Percentiles rank a stretch among this genome's conserved stretches.
Evolutionary conservation across 495 filamentous ascomycete genomes (phyloP).

Genomic region (Penicillium steckii): DNA sequence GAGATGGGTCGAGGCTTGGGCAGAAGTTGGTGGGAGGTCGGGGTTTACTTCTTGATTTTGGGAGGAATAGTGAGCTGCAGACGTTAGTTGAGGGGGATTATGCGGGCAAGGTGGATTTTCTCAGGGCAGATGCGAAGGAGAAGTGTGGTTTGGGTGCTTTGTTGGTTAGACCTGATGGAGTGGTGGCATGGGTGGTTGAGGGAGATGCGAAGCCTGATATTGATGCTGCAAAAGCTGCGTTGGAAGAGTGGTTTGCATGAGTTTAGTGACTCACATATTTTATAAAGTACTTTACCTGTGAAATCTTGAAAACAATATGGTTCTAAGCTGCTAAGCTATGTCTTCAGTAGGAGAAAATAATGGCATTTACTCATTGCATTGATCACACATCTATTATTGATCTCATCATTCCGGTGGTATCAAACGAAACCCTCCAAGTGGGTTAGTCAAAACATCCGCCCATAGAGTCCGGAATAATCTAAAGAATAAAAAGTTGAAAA

Average conservation of each 20-base stretch:
- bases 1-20: constrained; percentile 21
- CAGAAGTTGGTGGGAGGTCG: constrained; percentile 17
- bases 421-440: constrained; percentile 2
- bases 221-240: constrained; percentile 11
- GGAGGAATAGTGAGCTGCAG: constrained; percentile 1
- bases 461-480: constrained; percentile 3
- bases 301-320: no score
- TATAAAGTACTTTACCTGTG: no score
- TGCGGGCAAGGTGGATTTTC: constrained; percentile 19
- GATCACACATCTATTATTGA: constrained; percentile 22
- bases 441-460: neutral
- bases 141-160: constrained; percentile 18
- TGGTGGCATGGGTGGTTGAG: constrained; percentile 29
- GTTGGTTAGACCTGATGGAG: constrained; percentile 32
- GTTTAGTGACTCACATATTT: no score
- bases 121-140: constrained; percentile 19
- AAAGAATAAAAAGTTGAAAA: neutral
- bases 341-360: neutral
- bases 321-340: no score
- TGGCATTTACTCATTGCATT: constrained; percentile 15
- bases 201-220: constrained; percentile 1
- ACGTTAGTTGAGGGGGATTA: constrained; percentile 7
- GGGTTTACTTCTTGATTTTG: constrained; percentile 25
- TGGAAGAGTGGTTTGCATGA: constrained; percentile 1
- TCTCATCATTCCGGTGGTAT: constrained; percentile 17